Conservation (phyloP, 2,329 filamentous ascomycete genomes). For the Epichloe sylvatica region DNA sequence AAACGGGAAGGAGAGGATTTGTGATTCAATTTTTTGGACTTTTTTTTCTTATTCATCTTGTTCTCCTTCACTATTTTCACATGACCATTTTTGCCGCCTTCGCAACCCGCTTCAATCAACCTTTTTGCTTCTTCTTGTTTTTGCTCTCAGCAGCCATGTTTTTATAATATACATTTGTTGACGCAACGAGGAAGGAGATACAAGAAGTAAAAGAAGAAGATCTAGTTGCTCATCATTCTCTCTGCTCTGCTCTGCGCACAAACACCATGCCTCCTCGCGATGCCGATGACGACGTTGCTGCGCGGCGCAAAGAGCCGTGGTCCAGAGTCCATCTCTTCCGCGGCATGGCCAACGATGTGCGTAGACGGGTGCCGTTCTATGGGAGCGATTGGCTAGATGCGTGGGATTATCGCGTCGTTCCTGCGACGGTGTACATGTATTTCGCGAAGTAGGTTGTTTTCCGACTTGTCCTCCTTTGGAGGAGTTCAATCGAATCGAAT, state of each 20-base stretch:
- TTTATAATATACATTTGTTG: not conserved
- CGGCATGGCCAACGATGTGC: slow-evolving; percentile 68
- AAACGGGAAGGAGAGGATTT: no score
- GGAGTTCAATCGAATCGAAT: not conserved
- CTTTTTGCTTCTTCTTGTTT: no score
- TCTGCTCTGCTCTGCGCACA: no score
- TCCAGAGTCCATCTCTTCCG: slow-evolving; percentile 63
- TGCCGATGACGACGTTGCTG: not conserved
- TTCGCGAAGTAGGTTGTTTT: slow-evolving; percentile 63
- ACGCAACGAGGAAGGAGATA: no score
- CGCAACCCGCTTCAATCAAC: no score
- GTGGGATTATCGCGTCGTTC: slow-evolving; percentile 80
- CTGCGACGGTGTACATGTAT: slow-evolving; percentile 85
- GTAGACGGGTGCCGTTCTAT: slow-evolving; percentile 62
- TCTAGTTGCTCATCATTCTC: no score
- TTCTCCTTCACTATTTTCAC: not conserved
- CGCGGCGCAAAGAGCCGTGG: slow-evolving; percentile 32
- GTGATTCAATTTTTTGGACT: not conserved
- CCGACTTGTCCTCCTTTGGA: not conserved
- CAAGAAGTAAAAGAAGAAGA: no score
- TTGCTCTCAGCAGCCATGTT: not conserved
- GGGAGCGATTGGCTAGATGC: slow-evolving; percentile 73
- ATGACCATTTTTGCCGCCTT: no score
- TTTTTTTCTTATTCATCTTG: not conserved
- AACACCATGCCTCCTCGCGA: not conserved